A percentile compares a stretch with the other conserved stretches of the same genome.
phyloP scores from a whole-genome alignment of 768 basidiomycete species.

The Boletus insuetus region DNA sequence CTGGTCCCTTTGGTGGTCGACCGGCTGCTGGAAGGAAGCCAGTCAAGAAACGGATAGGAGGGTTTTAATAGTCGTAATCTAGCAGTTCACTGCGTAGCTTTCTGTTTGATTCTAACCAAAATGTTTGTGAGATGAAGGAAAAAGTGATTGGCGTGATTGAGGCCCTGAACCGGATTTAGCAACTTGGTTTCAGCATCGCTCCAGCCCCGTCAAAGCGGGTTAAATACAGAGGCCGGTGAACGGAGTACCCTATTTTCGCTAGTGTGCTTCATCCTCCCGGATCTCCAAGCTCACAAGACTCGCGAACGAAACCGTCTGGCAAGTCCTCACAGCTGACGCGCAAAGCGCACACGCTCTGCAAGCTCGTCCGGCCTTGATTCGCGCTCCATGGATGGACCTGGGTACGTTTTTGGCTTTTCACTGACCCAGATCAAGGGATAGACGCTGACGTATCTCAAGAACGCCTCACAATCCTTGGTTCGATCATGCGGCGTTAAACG shows the following conservation, averaged over 20 bases:
- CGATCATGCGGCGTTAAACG: slow-evolving; percentile 59
- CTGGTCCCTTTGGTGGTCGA: slow-evolving; percentile 71
- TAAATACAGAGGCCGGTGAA: slow-evolving; percentile 15
- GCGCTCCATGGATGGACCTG: slow-evolving; percentile 78
- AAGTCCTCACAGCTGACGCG: slow-evolving; percentile 42
- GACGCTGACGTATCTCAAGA: slow-evolving; percentile 23
- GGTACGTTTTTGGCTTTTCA: slow-evolving; percentile 33
- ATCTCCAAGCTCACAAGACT: slow-evolving; percentile 8
- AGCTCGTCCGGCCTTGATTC: slow-evolving; percentile 52
- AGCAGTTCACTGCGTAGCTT: background rate
- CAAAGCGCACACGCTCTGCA: slow-evolving; percentile 59
- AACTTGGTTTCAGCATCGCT: slow-evolving; percentile 19
- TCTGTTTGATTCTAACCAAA: background rate
- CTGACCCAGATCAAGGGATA: background rate
- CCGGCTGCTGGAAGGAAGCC: slow-evolving; percentile 45
- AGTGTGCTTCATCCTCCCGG: slow-evolving; percentile 19
- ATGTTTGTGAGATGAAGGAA: slow-evolving; percentile 2
- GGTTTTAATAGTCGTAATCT: slow-evolving; percentile 50
- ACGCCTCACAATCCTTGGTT: slow-evolving; percentile 63
- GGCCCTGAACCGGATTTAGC: slow-evolving; percentile 16
- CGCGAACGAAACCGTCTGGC: slow-evolving; percentile 13
- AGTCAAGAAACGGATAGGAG: slow-evolving; percentile 67
- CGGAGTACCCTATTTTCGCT: slow-evolving; percentile 22
- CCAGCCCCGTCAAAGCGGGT: background rate
- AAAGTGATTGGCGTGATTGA: background rate